These are phyloP conservation scores for Stellera chamaejasme DNA, from an alignment of 345 rosid genomes.

Conservation along the genomic window DNA sequence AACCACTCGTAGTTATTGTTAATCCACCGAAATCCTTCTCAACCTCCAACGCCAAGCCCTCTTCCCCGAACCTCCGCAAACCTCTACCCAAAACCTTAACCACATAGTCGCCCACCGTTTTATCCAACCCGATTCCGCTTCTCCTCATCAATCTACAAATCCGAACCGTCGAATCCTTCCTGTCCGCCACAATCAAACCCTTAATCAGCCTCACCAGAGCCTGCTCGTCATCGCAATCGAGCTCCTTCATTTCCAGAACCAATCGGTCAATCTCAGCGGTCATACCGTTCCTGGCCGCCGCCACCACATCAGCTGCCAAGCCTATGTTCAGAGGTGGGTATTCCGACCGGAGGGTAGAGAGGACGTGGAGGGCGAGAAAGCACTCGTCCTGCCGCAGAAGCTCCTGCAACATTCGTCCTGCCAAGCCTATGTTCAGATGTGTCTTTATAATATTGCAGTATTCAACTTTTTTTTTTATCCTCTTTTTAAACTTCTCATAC, in stretches of 20 bases:
- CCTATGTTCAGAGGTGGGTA: constrained; percentile 43
- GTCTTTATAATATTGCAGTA: too few species aligned
- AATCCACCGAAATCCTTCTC: constrained; percentile 26
- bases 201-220: constrained; percentile 42
- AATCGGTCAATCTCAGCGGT: constrained; percentile 49
- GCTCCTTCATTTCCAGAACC: constrained; percentile 39
- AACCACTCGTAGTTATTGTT: constrained; percentile 9
- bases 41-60: constrained; percentile 43
- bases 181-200: constrained; percentile 49
- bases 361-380: constrained; percentile 61
- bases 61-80: constrained; percentile 55
- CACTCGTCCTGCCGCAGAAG: constrained; percentile 79
- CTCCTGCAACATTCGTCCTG: too few species aligned
- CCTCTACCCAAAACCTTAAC: constrained; percentile 55
- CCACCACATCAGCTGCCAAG: constrained; percentile 54
- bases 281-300: constrained; percentile 41
- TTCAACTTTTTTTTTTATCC: too few species aligned
- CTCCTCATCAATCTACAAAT: constrained; percentile 56
- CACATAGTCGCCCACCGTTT: constrained; percentile 52
- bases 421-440: too few species aligned
- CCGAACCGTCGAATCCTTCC: constrained; percentile 67
- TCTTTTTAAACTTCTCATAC: too few species aligned
- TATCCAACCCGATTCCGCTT: constrained; percentile 51
- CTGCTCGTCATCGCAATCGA: constrained; percentile 38
- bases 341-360: constrained; percentile 54